Conservation (phyloP, 495 filamentous ascomycete genomes). For the Neurospora pannonica region DNA sequence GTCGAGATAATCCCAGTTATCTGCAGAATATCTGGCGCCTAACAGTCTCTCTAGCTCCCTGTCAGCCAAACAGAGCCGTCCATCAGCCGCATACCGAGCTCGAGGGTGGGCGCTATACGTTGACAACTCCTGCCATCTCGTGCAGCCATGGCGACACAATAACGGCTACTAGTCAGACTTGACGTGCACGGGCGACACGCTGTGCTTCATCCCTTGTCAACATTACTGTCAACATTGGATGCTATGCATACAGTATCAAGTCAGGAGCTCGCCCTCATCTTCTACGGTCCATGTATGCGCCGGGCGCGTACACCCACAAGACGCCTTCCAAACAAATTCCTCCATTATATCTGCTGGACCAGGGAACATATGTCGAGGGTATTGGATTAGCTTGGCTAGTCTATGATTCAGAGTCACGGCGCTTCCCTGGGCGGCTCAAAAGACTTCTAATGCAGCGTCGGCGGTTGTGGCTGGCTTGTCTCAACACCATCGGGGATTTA, state of each 20-base stretch:
- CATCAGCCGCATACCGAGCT: not conserved
- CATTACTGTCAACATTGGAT: not conserved
- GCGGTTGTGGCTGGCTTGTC: slow-evolving; percentile 11
- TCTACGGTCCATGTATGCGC: not conserved
- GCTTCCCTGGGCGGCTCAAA: not conserved
- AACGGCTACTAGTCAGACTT: not conserved
- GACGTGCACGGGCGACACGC: not conserved
- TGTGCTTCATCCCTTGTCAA: not conserved
- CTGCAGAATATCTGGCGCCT: not conserved
- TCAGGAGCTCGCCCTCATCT: not conserved
- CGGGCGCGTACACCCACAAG: not conserved
- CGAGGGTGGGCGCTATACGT: not conserved
- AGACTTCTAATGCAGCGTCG: not conserved
- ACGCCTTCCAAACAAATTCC: not conserved
- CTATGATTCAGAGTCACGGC: not conserved
- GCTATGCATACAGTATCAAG: not conserved
- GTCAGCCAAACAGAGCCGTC: not conserved
- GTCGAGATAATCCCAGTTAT: not conserved
- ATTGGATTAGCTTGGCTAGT: not conserved
- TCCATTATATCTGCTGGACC: not conserved
- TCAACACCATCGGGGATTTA: slow-evolving; percentile 7
- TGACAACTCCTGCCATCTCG: not conserved
- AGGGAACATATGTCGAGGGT: not conserved
- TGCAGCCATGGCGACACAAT: not conserved
- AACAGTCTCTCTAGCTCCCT: not conserved